Evolutionary conservation across 2,329 filamentous ascomycete species (phyloP).

Genomic region (Arthrobotrys sphaeroides): DNA sequence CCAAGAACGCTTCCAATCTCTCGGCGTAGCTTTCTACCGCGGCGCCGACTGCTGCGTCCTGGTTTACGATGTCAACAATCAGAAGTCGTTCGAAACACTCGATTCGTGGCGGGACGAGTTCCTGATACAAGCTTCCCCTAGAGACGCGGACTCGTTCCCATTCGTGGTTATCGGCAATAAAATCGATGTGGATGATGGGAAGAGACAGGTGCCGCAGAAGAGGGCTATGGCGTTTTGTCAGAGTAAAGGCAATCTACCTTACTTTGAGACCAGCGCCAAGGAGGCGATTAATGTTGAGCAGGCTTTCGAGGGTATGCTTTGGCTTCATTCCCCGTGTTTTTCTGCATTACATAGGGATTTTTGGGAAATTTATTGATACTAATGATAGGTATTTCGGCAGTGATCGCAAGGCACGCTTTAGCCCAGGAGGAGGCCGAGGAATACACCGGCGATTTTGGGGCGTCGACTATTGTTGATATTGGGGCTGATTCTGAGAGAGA

Average conservation of each 20-base stretch:
- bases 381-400: slow-evolving; percentile 63
- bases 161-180: slow-evolving; percentile 99
- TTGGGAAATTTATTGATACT: slow-evolving; percentile 15
- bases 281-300: slow-evolving; percentile 98
- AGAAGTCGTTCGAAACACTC: slow-evolving; percentile 97
- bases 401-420: slow-evolving; percentile 94
- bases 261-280: slow-evolving; percentile 99
- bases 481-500: slow-evolving; percentile 93
- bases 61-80: slow-evolving; percentile 98
- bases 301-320: slow-evolving; percentile 71
- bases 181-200: slow-evolving; percentile 97
- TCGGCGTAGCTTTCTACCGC: slow-evolving; percentile 96
- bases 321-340: too few relatives aligned
- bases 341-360: background rate
- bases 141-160: slow-evolving; percentile 96
- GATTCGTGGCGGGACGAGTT: slow-evolving; percentile 99
- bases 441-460: slow-evolving; percentile 95
- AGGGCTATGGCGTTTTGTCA: slow-evolving; percentile 97
- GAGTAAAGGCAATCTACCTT: slow-evolving; percentile 95
- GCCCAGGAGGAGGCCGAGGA: slow-evolving; percentile 98
- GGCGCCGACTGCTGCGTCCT: slow-evolving; percentile 97
- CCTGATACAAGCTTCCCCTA: slow-evolving; percentile 92
- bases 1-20: slow-evolving; percentile 95
- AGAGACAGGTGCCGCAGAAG: slow-evolving; percentile 93
- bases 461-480: slow-evolving; percentile 85